Evolutionary conservation across 106 monocot genomes (phyloP).

Genomic region (Dioscorea dumetorum): DNA sequence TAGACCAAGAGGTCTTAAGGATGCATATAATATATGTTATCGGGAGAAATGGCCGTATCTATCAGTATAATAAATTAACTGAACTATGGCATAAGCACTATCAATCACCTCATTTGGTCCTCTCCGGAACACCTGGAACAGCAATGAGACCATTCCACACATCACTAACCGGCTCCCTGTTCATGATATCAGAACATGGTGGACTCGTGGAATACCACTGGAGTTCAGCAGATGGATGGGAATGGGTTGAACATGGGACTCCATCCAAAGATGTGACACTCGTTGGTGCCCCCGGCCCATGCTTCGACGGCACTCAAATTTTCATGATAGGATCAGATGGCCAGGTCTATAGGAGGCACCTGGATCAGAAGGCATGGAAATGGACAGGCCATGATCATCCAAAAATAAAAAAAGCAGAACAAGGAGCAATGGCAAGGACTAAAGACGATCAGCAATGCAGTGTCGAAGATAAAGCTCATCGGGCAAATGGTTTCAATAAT

Average conservation of each 20-base stretch:
- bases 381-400: conserved; percentile 61
- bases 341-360: conserved; percentile 47
- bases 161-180: conserved; percentile 66
- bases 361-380: conserved; percentile 54
- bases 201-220: conserved; percentile 78
- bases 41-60: conserved; percentile 61
- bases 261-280: conserved; percentile 47
- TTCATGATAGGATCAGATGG: conserved; percentile 84
- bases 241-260: conserved; percentile 89
- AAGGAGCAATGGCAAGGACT: background rate
- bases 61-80: conserved; percentile 82
- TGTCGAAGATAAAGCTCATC: background rate
- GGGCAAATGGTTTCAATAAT: background rate
- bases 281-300: conserved; percentile 63
- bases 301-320: conserved; percentile 41
- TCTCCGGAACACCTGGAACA: conserved; percentile 65
- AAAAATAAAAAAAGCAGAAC: conserved; percentile 3
- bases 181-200: conserved; percentile 69
- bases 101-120: conserved; percentile 76
- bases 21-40: conserved; percentile 65
- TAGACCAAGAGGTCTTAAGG: conserved; percentile 70
- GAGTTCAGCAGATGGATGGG: conserved; percentile 64
- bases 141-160: conserved; percentile 41
- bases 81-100: conserved; percentile 82
- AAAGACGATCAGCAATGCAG: conserved; percentile 13